Evolutionary conservation across 2,329 filamentous ascomycete species (phyloP).

Genomic region (Nemania serpens): DNA sequence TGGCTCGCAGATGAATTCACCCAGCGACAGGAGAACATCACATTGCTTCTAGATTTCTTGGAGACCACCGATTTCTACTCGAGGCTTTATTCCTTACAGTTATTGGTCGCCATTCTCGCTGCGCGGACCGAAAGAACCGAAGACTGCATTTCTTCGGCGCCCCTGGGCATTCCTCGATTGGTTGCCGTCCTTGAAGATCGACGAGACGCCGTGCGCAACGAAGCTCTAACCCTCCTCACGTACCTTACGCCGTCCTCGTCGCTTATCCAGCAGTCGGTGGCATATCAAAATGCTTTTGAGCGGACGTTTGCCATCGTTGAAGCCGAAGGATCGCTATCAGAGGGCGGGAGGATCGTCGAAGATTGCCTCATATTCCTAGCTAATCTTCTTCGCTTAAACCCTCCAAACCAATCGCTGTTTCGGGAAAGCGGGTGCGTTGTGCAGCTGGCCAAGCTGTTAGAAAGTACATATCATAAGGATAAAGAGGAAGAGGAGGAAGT

Average conservation of each 20-base stretch:
- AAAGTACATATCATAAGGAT: constrained; percentile 59
- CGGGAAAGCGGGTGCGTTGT: constrained; percentile 84
- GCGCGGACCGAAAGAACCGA: constrained; percentile 90
- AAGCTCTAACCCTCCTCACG: constrained; percentile 83
- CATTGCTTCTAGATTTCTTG: constrained; percentile 84
- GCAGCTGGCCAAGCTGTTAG: constrained; percentile 71
- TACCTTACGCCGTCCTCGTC: constrained; percentile 84
- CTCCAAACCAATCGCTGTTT: constrained; percentile 92
- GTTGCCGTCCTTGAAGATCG: constrained; percentile 83
- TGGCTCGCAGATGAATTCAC: constrained; percentile 99
- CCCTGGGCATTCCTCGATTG: constrained; percentile 83
- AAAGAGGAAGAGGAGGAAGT: constrained; percentile 58
- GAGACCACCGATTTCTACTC: constrained; percentile 89
- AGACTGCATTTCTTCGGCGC: constrained; percentile 89
- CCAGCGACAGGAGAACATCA: constrained; percentile 95
- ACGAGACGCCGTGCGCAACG: constrained; percentile 85
- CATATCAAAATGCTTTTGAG: constrained; percentile 93
- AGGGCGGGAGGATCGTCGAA: constrained; percentile 86
- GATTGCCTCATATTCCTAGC: constrained; percentile 90
- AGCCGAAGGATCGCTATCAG: constrained; percentile 76
- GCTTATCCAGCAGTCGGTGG: constrained; percentile 93
- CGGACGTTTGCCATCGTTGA: constrained; percentile 82
- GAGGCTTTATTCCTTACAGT: constrained; percentile 85
- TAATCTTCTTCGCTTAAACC: constrained; percentile 84
- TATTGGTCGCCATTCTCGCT: constrained; percentile 82